Evolutionary conservation across 495 filamentous ascomycete species (phyloP), one percentile per base, ranked within the genome.

Genomic region (Melanomma pulvis-pyrius): DNA sequence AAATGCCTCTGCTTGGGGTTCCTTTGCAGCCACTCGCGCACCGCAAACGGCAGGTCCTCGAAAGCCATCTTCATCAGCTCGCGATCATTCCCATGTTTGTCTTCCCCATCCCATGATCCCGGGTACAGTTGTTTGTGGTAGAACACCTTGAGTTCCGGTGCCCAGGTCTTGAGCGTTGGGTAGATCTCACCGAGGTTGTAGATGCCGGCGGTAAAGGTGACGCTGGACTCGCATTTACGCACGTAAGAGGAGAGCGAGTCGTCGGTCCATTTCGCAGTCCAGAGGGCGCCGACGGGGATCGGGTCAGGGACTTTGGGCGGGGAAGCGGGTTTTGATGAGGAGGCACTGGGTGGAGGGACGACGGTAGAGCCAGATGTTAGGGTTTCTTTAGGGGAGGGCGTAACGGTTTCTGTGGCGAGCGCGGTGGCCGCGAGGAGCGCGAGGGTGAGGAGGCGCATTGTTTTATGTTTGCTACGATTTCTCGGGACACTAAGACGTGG

Each of bases 71-170:
- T 68, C 17, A 71, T 22, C 56, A 71, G 50, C 29, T 67, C 64
- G 21, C 69, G 59, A 12, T 65, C 61, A 28, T 68, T 65, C 25
- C 69, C 64, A 47, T 71, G 64, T 29, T 41, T 54, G 39, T 68
- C 69, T 12, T 56, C 56, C 5, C 69, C 69, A 1, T 61, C 52
- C 69, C 64, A 71, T 51, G 64, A 68, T 8, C 69, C 69, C 3
- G 69, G 69, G 61, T 71, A 71, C 4, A 60, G 54, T 29, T 68
- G 59, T 51, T 62, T 61, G 61, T 71, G 24, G 49, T 68, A 71
- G 69, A 71, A 71, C 25, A 71, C 69, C 32, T 71, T 71, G 19
- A 68, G 65, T 34, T 68, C 55, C 7, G 69, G 64, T 21, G 69
- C 69, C 21, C 22, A 71, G 21, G 36, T 47, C 46, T 68, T 62